These are phyloP conservation scores for Conticribra weissflogii DNA, from an alignment of 108 stramenopile genomes.

Conservation along the genomic window DNA sequence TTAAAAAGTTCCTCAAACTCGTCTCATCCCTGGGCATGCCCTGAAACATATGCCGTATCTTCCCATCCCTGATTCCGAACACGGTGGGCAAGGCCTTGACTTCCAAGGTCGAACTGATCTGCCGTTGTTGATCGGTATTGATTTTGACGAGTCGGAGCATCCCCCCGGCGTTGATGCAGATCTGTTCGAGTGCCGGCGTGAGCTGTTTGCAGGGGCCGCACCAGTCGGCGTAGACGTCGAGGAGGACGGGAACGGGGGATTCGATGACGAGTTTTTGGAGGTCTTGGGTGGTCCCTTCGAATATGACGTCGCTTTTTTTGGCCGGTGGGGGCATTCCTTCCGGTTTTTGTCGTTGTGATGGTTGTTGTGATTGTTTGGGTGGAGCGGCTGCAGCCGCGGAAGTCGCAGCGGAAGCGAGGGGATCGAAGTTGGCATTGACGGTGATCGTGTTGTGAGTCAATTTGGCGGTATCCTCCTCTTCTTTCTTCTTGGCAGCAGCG, in stretches of 20 bases:
- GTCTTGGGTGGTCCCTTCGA: slow-evolving; percentile 74
- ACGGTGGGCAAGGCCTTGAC: slow-evolving; percentile 87
- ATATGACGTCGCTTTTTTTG: slow-evolving; percentile 75
- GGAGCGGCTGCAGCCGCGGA: slow-evolving; percentile 37
- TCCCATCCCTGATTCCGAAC: slow-evolving; percentile 83
- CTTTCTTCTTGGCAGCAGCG: slow-evolving; percentile 63
- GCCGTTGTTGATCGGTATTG: slow-evolving; percentile 83
- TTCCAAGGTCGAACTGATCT: slow-evolving; percentile 68
- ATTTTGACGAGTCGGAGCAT: slow-evolving; percentile 86
- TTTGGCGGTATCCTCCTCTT: slow-evolving; percentile 47
- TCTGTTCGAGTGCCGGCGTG: slow-evolving; percentile 84
- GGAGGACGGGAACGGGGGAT: slow-evolving; percentile 86
- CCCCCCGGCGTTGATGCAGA: slow-evolving; percentile 81
- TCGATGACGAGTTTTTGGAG: slow-evolving; percentile 81
- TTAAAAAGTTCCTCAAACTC: slow-evolving; percentile 78
- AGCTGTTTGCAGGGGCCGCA: slow-evolving; percentile 87
- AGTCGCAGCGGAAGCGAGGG: slow-evolving; percentile 43
- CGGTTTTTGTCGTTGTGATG: slow-evolving; percentile 10
- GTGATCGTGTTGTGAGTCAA: not conserved
- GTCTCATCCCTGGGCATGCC: slow-evolving; percentile 83
- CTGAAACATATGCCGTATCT: slow-evolving; percentile 78
- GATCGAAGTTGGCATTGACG: slow-evolving; percentile 62
- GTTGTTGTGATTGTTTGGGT: slow-evolving; percentile 29
- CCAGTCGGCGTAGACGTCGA: slow-evolving; percentile 88
- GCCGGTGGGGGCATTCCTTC: slow-evolving; percentile 51